These are phyloP conservation scores for Aspergillus panamensis DNA, from an alignment of 495 filamentous ascomycete genomes.

Conservation along the genomic window DNA sequence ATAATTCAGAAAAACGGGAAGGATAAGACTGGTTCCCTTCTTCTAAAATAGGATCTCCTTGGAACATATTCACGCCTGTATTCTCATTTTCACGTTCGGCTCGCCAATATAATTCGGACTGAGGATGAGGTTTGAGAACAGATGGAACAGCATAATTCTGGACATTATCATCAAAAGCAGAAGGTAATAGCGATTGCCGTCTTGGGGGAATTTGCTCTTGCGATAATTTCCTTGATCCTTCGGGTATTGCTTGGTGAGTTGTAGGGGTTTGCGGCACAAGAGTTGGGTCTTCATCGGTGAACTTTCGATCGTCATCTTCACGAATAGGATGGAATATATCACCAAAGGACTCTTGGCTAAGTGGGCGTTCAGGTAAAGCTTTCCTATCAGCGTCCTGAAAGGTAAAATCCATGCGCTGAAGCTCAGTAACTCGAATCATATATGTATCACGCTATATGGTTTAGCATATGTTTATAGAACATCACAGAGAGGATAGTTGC, in stretches of 20 bases:
- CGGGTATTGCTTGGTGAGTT: slow-evolving; percentile 19
- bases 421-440: slow-evolving; percentile 78
- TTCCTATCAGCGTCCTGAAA: slow-evolving; percentile 57
- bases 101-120: slow-evolving; percentile 7
- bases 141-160: slow-evolving; percentile 15
- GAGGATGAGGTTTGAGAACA: slow-evolving; percentile 7
- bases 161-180: slow-evolving; percentile 28
- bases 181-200: slow-evolving; percentile 39
- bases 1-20: slow-evolving; percentile 28
- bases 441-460: slow-evolving; percentile 74
- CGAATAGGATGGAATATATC: slow-evolving; percentile 45
- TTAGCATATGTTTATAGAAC: slow-evolving; percentile 16
- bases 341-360: slow-evolving; percentile 61
- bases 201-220: slow-evolving; percentile 34
- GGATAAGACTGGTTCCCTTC: slow-evolving; percentile 17
- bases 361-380: slow-evolving; percentile 73
- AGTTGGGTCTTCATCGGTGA: slow-evolving; percentile 7
- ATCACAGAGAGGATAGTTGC: neutral
- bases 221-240: slow-evolving; percentile 24
- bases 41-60: slow-evolving; percentile 5
- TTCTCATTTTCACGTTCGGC: slow-evolving; percentile 1
- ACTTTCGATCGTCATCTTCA: slow-evolving; percentile 45
- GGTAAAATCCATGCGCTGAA: slow-evolving; percentile 63
- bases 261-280: slow-evolving; percentile 18
- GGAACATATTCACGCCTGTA: slow-evolving; percentile 3